Evolutionary conservation across 1,284 basidiomycete species (phyloP).

Genomic region (Cystobasidiaceae sp.): DNA sequence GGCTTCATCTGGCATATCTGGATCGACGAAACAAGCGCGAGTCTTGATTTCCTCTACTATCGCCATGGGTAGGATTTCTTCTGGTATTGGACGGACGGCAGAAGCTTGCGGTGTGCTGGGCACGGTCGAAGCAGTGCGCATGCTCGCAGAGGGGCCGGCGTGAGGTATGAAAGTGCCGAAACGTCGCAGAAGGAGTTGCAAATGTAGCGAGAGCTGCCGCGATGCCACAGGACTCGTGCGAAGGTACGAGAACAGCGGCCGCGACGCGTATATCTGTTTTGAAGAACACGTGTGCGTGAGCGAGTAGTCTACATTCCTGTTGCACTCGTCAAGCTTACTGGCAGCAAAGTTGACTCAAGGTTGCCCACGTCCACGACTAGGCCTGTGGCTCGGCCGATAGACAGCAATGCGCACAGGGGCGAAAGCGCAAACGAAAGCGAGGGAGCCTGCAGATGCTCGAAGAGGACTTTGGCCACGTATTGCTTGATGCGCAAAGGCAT

Average conservation of each 20-base stretch:
- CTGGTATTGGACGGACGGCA: slow-evolving; percentile 52
- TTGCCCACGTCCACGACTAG: slow-evolving; percentile 89
- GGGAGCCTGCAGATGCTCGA: slow-evolving; percentile 85
- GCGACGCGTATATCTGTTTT: slow-evolving; percentile 82
- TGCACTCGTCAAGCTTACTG: slow-evolving; percentile 57
- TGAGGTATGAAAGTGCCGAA: slow-evolving; percentile 77
- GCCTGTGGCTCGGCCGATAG: slow-evolving; percentile 81
- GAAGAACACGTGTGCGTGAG: background rate
- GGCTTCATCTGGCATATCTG: slow-evolving; percentile 46
- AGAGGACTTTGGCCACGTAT: slow-evolving; percentile 74
- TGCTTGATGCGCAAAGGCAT: slow-evolving; percentile 82
- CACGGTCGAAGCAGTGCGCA: background rate
- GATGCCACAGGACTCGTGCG: slow-evolving; percentile 78
- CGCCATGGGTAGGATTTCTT: slow-evolving; percentile 65
- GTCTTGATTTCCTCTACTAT: slow-evolving; percentile 79
- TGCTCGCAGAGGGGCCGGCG: slow-evolving; percentile 48
- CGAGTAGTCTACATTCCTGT: background rate
- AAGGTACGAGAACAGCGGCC: slow-evolving; percentile 75
- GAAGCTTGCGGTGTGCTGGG: slow-evolving; percentile 37
- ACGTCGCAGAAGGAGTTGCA: slow-evolving; percentile 68
- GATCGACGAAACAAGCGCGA: slow-evolving; percentile 69
- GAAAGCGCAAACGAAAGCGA: slow-evolving; percentile 87
- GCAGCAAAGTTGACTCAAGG: slow-evolving; percentile 78
- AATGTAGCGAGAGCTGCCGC: slow-evolving; percentile 63
- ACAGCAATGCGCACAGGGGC: slow-evolving; percentile 74